These are phyloP conservation scores for Coniferiporia sulphurascens DNA, from an alignment of 1,284 basidiomycete species.

Conservation along the genomic window DNA sequence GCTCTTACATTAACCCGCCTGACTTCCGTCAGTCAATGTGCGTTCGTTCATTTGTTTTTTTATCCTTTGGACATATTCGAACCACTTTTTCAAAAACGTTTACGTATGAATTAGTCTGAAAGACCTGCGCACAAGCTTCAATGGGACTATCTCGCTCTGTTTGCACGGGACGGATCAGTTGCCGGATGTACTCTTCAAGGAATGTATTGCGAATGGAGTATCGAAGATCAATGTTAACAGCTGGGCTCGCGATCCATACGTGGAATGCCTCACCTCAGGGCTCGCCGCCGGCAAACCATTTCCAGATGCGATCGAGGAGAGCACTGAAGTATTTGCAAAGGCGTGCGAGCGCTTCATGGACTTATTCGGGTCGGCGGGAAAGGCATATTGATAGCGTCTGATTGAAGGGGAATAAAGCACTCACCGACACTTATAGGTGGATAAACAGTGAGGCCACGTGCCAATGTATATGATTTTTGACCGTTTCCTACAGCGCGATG, in stretches of 20 bases:
- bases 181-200: constrained; percentile 38
- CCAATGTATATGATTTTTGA: too few species aligned
- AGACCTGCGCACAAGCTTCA: constrained; percentile 34
- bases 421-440: too few species aligned
- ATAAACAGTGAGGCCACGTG: background rate
- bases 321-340: constrained; percentile 38
- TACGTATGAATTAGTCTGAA: constrained; percentile 29
- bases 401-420: too few species aligned
- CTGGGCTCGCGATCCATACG: constrained; percentile 44
- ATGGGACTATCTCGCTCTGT: constrained; percentile 35
- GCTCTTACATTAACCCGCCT: constrained; percentile 41
- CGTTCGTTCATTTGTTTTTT: constrained; percentile 15
- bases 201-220: constrained; percentile 43
- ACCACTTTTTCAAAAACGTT: background rate
- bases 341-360: constrained; percentile 40
- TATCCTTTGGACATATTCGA: background rate
- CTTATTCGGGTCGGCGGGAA: constrained; percentile 40
- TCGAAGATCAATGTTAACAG: constrained; percentile 49
- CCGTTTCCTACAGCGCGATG: too few species aligned
- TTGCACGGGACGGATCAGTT: constrained; percentile 44
- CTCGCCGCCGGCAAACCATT: constrained; percentile 34
- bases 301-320: constrained; percentile 43
- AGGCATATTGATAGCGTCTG: constrained; percentile 25
- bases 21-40: constrained; percentile 44
- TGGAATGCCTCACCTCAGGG: constrained; percentile 31